Evolutionary conservation across 306 rosid genomes (phyloP), one percentile per base, ranked within the genome.

Genomic region (Casuarina cunninghamiana): DNA sequence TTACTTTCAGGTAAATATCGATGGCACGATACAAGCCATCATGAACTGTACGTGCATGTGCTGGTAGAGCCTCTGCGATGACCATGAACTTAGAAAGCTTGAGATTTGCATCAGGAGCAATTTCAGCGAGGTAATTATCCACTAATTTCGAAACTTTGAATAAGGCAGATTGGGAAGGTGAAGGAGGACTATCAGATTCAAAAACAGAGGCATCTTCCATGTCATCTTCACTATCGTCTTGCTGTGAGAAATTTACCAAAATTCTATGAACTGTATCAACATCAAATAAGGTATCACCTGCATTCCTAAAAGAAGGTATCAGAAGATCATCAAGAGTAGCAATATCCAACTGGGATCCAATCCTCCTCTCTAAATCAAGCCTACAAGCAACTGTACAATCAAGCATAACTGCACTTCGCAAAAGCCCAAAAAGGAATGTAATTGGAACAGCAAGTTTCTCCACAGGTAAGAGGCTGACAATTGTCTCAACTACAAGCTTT

Each of bases 241-340:
- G 94, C 90, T 96, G 98, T 74, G 90, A 90, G 76, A 96, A 96
- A 76, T 93, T 93, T 2, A 91, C 88, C 80, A 96, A 84, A 79
- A 96, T 91, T 79, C 97, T 90, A 77, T 96, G 98, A 80, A 93
- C 98, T n/a, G 97, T 93, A 79, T 96, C 99, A 38, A 96, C 98
- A 77, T 96, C 99, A 77, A 96, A 96, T 60, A 96, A 86, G 78
- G 99, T 96, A 71, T 96, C 97, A 10, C 94, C 92, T 0, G 94
- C 85, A 79, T 96, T 93, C 85, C 81, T 85, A 86, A 93, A 96
- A 75, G 98, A 93, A 16, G 97, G 99, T 71, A 96, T 96, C 84
- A 96, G 84, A 67, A 96, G 86, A 80, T 96, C 99, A 75, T 96
- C 99, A 37, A 96, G 98, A 38, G 97, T 91, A 53, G 98, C 96